Evolutionary conservation across 805 yeast species (phyloP).

Genomic region (Yamadazyma takamatsuzukensis): DNA sequence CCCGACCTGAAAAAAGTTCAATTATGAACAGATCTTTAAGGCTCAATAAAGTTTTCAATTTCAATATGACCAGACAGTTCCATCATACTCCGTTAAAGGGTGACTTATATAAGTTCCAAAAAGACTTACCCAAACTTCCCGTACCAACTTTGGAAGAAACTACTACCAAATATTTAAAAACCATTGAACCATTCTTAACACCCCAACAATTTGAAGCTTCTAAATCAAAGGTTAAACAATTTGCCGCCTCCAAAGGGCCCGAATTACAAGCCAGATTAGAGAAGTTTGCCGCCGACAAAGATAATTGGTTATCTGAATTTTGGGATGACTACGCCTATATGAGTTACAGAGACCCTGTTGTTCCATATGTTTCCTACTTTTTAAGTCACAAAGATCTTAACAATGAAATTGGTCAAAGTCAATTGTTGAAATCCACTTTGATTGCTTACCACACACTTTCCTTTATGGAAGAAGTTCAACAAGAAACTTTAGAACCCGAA

Average conservation of each 20-base stretch:
- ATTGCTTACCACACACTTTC: conserved; percentile 62
- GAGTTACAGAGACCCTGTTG: conserved; percentile 89
- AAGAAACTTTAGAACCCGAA: conserved; percentile 78
- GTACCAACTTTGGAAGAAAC: conserved; percentile 80
- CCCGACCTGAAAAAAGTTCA: too few relatives aligned
- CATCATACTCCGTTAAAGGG: conserved; percentile 46
- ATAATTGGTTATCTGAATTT: conserved; percentile 87
- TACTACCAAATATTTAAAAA: conserved; percentile 60
- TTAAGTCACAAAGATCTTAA: conserved; percentile 72
- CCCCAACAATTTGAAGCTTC: conserved; percentile 47
- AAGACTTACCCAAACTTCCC: conserved; percentile 75
- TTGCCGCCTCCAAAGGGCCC: conserved; percentile 56
- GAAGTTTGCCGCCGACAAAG: conserved; percentile 53
- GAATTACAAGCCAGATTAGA: conserved; percentile 63
- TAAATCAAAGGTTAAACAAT: conserved; percentile 61
- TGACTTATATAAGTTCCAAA: conserved; percentile 68
- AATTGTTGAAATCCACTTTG: conserved; percentile 71
- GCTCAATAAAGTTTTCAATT: too few relatives aligned
- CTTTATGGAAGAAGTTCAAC: conserved; percentile 64
- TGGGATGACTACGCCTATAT: conserved; percentile 95
- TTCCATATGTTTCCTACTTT: conserved; percentile 90
- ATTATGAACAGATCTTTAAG: too few relatives aligned
- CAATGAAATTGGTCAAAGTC: conserved; percentile 58
- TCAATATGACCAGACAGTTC: conserved; percentile 15
- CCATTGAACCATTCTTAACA: conserved; percentile 66